These are phyloP conservation scores for Russula compacta DNA, from an alignment of 768 basidiomycete species.

Conservation along the genomic window DNA sequence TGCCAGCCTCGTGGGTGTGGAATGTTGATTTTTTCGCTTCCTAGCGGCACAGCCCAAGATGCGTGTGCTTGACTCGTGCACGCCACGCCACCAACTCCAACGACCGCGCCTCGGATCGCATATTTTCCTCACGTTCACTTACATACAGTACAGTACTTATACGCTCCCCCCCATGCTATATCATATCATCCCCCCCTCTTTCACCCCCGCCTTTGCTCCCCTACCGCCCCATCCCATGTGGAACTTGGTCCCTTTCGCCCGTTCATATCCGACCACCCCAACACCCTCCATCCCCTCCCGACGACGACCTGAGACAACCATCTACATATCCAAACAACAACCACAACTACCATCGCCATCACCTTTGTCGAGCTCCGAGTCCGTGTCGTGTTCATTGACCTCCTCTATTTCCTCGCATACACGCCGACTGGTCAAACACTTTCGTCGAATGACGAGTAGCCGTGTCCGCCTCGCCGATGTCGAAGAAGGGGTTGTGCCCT, in stretches of 20 bases:
- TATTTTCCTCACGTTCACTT: constrained; percentile 2
- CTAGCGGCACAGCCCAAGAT: neutral
- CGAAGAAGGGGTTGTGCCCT: neutral
- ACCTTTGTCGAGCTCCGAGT: neutral
- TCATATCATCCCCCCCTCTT: neutral
- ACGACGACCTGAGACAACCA: neutral
- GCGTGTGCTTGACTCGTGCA: neutral
- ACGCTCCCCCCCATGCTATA: neutral
- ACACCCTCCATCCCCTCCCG: neutral
- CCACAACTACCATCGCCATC: neutral
- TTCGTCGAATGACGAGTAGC: neutral
- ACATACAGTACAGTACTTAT: neutral
- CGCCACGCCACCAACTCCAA: neutral
- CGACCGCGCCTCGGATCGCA: neutral
- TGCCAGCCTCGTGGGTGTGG: neutral
- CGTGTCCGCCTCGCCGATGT: neutral
- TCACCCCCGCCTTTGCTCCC: neutral
- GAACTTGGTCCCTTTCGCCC: neutral
- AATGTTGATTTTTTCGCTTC: constrained; percentile 2
- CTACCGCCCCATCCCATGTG: constrained; percentile 3
- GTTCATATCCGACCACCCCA: neutral
- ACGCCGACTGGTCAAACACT: neutral
- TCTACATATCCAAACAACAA: neutral
- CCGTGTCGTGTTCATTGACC: neutral
- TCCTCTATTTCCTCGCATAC: neutral